Percentiles rank a stretch among this genome's conserved stretches.
These are phyloP conservation scores for Hydnomerulius pinastri DNA, from an alignment of 768 basidiomycete species.

Conservation along the genomic window DNA sequence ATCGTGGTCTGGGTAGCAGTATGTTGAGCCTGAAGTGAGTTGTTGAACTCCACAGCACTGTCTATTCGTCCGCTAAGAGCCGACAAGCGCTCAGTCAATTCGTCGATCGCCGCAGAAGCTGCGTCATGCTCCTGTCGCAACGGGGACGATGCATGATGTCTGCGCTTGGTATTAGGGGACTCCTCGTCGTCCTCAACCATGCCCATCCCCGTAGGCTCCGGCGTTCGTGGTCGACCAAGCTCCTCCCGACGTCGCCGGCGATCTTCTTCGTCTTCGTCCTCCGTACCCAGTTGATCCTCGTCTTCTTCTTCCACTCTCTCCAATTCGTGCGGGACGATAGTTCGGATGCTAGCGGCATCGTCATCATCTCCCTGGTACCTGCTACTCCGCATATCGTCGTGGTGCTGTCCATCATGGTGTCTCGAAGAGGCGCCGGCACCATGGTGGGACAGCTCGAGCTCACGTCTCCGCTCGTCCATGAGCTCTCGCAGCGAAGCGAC, in stretches of 20 bases:
- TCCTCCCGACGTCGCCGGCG: constrained; percentile 48
- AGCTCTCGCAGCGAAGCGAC: constrained; percentile 70
- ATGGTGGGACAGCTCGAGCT: constrained; percentile 37
- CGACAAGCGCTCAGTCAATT: constrained; percentile 63
- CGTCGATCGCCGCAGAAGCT: constrained; percentile 45
- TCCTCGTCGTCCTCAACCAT: constrained; percentile 50
- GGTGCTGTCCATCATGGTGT: constrained; percentile 20
- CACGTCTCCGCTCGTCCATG: constrained; percentile 65
- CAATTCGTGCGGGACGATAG: constrained; percentile 66
- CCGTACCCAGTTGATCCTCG: constrained; percentile 51
- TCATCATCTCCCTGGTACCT: constrained; percentile 57
- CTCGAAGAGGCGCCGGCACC: constrained; percentile 25
- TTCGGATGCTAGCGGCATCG: constrained; percentile 70
- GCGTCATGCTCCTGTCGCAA: constrained; percentile 21
- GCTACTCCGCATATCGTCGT: constrained; percentile 14
- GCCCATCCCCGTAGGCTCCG: constrained; percentile 70
- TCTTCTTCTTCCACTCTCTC: constrained; percentile 78
- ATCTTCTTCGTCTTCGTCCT: constrained; percentile 50
- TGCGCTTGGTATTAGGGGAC: constrained; percentile 21
- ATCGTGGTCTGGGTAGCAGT: constrained; percentile 76
- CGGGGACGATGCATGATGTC: constrained; percentile 19
- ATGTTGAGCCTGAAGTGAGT: constrained; percentile 77
- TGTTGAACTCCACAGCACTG: constrained; percentile 71
- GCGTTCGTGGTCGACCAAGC: constrained; percentile 74
- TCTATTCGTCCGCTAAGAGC: constrained; percentile 71